These are phyloP conservation scores for Globisporangium viniferum DNA, from an alignment of 352 stramenopile genomes.

Conservation along the genomic window DNA sequence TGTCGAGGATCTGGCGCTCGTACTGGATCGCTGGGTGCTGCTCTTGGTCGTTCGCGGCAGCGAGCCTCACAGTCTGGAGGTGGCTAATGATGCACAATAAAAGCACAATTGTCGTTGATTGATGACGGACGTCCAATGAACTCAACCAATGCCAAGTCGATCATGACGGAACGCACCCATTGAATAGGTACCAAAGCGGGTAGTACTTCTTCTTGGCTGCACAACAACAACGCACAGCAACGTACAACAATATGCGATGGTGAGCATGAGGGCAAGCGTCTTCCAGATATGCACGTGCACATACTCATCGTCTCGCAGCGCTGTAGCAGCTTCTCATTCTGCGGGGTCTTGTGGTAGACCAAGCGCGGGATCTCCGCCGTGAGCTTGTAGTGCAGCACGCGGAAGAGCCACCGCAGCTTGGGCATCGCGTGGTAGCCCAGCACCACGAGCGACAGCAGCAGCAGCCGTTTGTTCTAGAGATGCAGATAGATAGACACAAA, in stretches of 20 bases:
- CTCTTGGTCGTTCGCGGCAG: constrained; percentile 26
- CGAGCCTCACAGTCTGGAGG: constrained; percentile 54
- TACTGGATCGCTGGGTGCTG: constrained; percentile 41
- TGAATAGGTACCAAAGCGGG: constrained; percentile 53
- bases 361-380: constrained; percentile 41
- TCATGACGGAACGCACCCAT: constrained; percentile 24
- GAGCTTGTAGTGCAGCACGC: constrained; percentile 29
- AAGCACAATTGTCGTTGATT: neutral
- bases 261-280: constrained; percentile 13
- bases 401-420: neutral
- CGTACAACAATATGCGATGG: neutral
- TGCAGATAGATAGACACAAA: neutral
- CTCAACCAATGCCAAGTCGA: no score
- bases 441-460: constrained; percentile 5
- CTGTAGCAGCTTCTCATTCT: constrained; percentile 35
- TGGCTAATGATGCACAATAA: constrained; percentile 21
- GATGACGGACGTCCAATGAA: no score
- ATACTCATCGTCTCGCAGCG: constrained; percentile 41
- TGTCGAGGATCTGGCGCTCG: constrained; percentile 51
- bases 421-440: constrained; percentile 5
- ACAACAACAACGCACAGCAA: neutral
- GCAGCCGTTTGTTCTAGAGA: neutral
- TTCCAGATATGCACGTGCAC: neutral
- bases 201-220: constrained; percentile 54
- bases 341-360: constrained; percentile 32